Evolutionary conservation across 192 early-diverging fungal species (phyloP).

Genomic region (Podila verticillata): DNA sequence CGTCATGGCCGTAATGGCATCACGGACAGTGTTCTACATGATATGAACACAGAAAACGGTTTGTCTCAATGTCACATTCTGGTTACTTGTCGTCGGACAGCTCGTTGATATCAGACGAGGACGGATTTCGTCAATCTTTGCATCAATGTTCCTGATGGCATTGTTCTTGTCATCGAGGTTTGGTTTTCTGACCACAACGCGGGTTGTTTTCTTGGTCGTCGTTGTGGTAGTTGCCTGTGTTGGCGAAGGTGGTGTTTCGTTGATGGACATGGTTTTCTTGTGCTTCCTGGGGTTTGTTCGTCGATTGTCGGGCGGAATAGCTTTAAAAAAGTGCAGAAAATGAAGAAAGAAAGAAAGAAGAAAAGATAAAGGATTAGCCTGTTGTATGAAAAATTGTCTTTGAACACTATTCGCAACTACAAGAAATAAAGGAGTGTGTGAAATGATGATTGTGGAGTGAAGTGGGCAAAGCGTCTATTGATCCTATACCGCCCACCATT

Average conservation of each 20-base stretch:
- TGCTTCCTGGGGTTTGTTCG: not conserved
- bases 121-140: not conserved
- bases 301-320: not conserved
- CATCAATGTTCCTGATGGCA: constrained; percentile 10
- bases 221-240: not conserved
- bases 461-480: not conserved
- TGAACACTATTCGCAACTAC: too few species aligned
- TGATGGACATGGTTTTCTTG: not conserved
- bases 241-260: not conserved
- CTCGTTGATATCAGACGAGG: constrained; percentile 3
- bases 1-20: not conserved
- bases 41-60: not conserved
- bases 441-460: not conserved
- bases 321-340: not conserved
- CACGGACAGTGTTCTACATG: not conserved
- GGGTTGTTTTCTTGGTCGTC: not conserved
- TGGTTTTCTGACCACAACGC: constrained; percentile 5
- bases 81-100: not conserved
- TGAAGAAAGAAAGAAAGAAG: not conserved
- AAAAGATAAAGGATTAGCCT: too few species aligned
- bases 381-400: too few species aligned
- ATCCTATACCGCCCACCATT: too few species aligned
- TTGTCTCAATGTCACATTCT: not conserved
- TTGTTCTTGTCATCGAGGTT: constrained; percentile 3
- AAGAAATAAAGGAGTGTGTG: not conserved